A percentile compares a stretch with the other conserved stretches of the same genome.
These are phyloP conservation scores for Orychophragmus violaceus DNA, from an alignment of 345 rosid species.

Conservation along the genomic window DNA sequence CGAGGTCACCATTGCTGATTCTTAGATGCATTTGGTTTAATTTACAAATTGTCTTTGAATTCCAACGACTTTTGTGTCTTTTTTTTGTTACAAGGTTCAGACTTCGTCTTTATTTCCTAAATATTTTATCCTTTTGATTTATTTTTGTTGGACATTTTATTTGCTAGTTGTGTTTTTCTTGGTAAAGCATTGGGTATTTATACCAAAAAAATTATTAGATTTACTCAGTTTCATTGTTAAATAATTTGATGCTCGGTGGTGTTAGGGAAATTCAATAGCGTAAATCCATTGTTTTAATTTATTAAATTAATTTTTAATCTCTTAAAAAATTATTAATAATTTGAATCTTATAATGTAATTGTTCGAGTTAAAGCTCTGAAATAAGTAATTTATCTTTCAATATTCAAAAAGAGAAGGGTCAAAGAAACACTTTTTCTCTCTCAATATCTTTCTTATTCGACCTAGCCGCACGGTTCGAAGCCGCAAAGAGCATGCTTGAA, in stretches of 20 bases:
- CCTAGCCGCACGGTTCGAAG: too few species aligned
- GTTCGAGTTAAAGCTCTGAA: too few species aligned
- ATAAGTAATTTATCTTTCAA: too few species aligned
- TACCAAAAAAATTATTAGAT: too few species aligned
- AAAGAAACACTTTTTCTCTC: too few species aligned
- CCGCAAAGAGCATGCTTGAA: too few species aligned
- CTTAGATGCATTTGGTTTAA: conserved; percentile 5
- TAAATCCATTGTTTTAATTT: too few species aligned
- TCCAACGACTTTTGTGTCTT: background rate
- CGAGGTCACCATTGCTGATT: conserved; percentile 67
- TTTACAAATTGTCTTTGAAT: background rate
- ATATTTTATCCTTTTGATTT: background rate
- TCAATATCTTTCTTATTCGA: too few species aligned
- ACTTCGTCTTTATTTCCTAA: background rate
- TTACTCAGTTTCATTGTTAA: background rate
- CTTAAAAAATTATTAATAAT: too few species aligned
- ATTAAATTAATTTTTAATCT: too few species aligned
- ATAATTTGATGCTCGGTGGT: background rate
- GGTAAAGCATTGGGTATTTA: background rate
- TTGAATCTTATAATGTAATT: too few species aligned
- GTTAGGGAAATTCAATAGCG: background rate
- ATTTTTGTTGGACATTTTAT: background rate
- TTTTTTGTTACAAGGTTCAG: background rate
- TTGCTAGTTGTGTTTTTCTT: background rate
- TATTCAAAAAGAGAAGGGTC: too few species aligned